Evolutionary conservation across 2,329 filamentous ascomycete species (phyloP).

Genomic region (Diaporthe sp.): DNA sequence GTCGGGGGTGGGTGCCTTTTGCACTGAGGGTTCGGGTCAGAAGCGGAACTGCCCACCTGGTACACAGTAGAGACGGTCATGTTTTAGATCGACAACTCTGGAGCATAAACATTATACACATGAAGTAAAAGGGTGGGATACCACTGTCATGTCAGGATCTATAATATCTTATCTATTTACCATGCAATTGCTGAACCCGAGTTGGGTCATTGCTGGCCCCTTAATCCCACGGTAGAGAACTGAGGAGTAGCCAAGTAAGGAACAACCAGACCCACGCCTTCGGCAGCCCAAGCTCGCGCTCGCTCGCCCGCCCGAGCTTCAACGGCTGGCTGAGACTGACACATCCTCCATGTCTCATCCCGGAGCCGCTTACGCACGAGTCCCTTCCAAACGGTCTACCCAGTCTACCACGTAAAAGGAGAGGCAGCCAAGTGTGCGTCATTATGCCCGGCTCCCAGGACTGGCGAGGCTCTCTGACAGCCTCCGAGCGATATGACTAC

Average conservation of each 20-base stretch:
- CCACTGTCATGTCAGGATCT: neutral
- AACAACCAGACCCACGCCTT: constrained; percentile 20
- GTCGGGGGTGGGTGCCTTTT: too few relatives aligned
- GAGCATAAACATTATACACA: neutral
- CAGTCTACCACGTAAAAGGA: neutral
- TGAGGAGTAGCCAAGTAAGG: neutral
- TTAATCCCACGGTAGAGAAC: neutral
- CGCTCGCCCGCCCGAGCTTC: constrained; percentile 1
- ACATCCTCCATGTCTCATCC: constrained; percentile 24
- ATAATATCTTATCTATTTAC: neutral
- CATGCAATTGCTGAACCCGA: neutral
- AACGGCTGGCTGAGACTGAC: constrained; percentile 31
- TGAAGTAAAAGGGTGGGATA: too few relatives aligned
- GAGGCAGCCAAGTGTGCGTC: neutral
- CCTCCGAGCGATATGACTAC: constrained; percentile 72
- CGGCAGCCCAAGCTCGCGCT: neutral
- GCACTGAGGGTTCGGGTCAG: constrained; percentile 8
- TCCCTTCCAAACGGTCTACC: neutral
- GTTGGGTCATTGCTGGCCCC: neutral
- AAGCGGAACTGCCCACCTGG: too few relatives aligned
- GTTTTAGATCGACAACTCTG: neutral
- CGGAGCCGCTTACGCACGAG: constrained; percentile 14
- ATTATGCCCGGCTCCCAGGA: constrained; percentile 46
- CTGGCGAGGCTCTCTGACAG: constrained; percentile 68
- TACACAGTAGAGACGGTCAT: neutral